Percentiles rank a stretch among this genome's conserved stretches.
Evolutionary conservation across 306 rosid genomes (phyloP).

Genomic region (Fagus crenata): DNA sequence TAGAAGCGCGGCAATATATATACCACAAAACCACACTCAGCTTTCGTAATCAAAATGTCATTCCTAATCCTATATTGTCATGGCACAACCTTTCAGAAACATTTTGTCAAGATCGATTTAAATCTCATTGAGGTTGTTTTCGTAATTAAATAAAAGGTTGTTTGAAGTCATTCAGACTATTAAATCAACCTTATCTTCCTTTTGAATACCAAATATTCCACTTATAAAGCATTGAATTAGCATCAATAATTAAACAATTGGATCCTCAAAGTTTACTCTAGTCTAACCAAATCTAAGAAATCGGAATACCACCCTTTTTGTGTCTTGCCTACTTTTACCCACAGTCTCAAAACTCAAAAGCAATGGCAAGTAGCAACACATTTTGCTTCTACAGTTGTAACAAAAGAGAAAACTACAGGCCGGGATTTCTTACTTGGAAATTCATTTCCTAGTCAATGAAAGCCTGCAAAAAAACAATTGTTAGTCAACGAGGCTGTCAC

Average conservation of each 20-base stretch:
- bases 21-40: no score
- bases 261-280: neutral
- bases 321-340: neutral
- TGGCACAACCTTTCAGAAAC: neutral
- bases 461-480: slow-evolving; percentile 9
- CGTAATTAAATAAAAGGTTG: neutral
- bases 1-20: no score
- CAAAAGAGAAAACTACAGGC: neutral
- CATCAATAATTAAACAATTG: neutral
- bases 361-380: slow-evolving; percentile 10
- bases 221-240: neutral
- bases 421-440: neutral
- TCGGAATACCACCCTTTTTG: neutral
- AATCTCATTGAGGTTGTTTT: neutral
- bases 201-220: neutral
- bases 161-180: neutral
- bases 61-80: neutral
- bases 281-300: neutral
- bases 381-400: neutral
- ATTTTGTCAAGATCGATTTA: neutral
- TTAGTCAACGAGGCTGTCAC: slow-evolving; percentile 29
- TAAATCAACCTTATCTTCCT: neutral
- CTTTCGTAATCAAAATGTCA: neutral
- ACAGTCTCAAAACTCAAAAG: slow-evolving; percentile 11
- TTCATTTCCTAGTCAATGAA: neutral